Percentiles rank a stretch among this genome's conserved stretches.
Conservation (phyloP, 2,329 filamentous ascomycete species). For the Lachnellula subtilissima region DNA sequence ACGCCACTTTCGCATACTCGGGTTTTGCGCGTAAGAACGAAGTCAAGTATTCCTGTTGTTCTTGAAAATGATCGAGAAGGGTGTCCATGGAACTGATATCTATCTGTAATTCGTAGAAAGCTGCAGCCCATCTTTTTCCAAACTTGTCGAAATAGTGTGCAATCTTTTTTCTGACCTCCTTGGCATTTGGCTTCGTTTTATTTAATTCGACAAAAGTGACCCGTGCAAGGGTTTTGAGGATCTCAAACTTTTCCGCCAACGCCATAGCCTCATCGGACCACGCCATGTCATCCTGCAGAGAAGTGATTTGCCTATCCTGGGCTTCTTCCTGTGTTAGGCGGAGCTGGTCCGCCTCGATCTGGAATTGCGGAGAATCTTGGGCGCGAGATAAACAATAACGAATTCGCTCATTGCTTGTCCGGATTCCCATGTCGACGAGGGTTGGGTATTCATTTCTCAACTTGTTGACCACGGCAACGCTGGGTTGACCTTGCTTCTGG, state of each 20-base stretch:
- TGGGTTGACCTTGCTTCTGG: constrained; percentile 24
- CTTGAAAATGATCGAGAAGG: constrained; percentile 66
- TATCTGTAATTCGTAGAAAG: constrained; percentile 77
- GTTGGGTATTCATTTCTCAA: constrained; percentile 47
- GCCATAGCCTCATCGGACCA: constrained; percentile 53
- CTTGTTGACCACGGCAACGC: constrained; percentile 33
- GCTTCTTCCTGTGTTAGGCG: constrained; percentile 37
- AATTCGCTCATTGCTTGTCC: constrained; percentile 54
- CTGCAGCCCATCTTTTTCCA: constrained; percentile 52
- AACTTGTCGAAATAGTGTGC: constrained; percentile 45
- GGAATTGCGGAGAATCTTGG: constrained; percentile 44
- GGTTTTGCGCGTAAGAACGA: constrained; percentile 69
- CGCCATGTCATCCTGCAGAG: constrained; percentile 43
- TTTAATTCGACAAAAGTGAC: constrained; percentile 31
- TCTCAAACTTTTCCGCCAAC: constrained; percentile 57
- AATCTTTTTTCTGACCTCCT: constrained; percentile 24
- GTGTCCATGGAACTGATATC: constrained; percentile 59
- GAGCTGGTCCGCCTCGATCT: constrained; percentile 45
- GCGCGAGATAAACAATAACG: constrained; percentile 46
- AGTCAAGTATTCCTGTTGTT: constrained; percentile 67
- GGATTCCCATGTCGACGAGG: constrained; percentile 53
- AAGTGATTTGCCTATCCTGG: constrained; percentile 42
- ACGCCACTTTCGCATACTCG: constrained; percentile 72
- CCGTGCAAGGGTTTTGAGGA: constrained; percentile 58
- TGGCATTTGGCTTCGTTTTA: constrained; percentile 7